Evolutionary conservation across 2,329 filamentous ascomycete species (phyloP), one percentile per base, ranked within the genome.

Genomic region (Bimuria novae-zelandiae): DNA sequence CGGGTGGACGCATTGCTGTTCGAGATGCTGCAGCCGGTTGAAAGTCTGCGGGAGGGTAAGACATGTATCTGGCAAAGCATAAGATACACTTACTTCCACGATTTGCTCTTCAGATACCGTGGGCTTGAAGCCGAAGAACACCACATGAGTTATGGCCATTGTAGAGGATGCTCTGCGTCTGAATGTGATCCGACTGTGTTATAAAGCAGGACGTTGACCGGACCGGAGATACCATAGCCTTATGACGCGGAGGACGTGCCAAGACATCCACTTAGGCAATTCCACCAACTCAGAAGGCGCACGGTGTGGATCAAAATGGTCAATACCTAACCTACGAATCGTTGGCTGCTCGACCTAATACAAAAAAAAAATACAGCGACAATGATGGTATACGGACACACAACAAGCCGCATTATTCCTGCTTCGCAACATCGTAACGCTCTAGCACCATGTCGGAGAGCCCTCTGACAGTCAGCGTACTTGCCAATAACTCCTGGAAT

Each of bases 91-190:
- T 54, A 88, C 87, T 62, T 83, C 79, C 60, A 82, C 75, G 7
- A 88, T 75, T 27, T 81, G 76, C 14, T 80, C 78, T 0, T 76
- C 60, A 1, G 76, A 75, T 1, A 77, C 69, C 0, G 75, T 74
- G 0, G 82, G 69, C 64, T 86, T 86, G 76, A 88, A 88, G 55
- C 84, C 79, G 63, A 89, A 87, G 22, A 89, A 76, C 3, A 90
- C 86, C 45, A 89, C 80, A 67, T 90, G 88, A n/a, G 83, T 76
- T 60, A 89, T 79, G 0, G 84, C 67, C 86, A 89, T 59, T 75
- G 56, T 35, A n/a, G n/a, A n/a, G n/a, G n/a, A n/a, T n/a, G n/a
- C n/a, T n/a, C n/a, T n/a, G n/a, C n/a, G 21, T 22, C 35, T 3
- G 2, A 16, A 25, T 11, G 14, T 8, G 14, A 10, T 36, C 5